Percentiles rank a stretch among this genome's conserved stretches.
Evolutionary conservation across 2,329 filamentous ascomycete genomes (phyloP).

Genomic region (Sporothrix curviconia): DNA sequence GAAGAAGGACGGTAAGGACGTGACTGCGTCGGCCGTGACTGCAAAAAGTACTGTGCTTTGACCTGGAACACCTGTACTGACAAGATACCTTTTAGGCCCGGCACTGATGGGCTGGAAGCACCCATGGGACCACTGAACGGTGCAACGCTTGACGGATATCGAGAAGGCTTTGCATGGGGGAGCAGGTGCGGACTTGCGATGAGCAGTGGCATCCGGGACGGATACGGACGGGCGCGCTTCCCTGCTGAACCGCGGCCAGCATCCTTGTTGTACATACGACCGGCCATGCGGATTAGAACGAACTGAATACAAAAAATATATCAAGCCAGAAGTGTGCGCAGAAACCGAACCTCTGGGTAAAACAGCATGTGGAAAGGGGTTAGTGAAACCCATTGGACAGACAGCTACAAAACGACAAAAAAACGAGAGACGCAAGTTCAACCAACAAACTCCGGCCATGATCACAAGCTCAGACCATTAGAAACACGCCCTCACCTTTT

Average conservation of each 20-base stretch:
- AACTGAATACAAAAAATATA: too few species aligned
- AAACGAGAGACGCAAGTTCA: not conserved
- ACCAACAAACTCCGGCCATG: too few species aligned
- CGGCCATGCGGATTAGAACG: not conserved
- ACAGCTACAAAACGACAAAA: not conserved
- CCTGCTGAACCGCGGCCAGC: too few species aligned
- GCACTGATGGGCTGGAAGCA: slow-evolving; percentile 90
- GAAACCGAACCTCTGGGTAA: too few species aligned
- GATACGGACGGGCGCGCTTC: too few species aligned
- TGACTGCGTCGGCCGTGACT: not conserved
- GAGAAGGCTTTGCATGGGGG: not conserved
- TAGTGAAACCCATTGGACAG: too few species aligned
- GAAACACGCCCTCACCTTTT: not conserved
- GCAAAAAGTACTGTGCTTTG: too few species aligned
- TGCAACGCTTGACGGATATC: not conserved
- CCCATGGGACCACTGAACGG: slow-evolving; percentile 81
- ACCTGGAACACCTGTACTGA: slow-evolving; percentile 11
- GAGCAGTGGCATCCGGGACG: too few species aligned
- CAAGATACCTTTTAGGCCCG: slow-evolving; percentile 46
- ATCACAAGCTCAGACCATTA: too few species aligned
- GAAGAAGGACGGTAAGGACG: slow-evolving; percentile 74
- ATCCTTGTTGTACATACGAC: slow-evolving; percentile 8
- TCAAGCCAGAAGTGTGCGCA: too few species aligned
- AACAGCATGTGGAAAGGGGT: too few species aligned
- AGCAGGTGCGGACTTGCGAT: too few species aligned